Percentiles rank a stretch among this genome's conserved stretches.
Evolutionary conservation across 2,329 filamentous ascomycete genomes (phyloP).

Genomic region (Acrocalymma vagum): DNA sequence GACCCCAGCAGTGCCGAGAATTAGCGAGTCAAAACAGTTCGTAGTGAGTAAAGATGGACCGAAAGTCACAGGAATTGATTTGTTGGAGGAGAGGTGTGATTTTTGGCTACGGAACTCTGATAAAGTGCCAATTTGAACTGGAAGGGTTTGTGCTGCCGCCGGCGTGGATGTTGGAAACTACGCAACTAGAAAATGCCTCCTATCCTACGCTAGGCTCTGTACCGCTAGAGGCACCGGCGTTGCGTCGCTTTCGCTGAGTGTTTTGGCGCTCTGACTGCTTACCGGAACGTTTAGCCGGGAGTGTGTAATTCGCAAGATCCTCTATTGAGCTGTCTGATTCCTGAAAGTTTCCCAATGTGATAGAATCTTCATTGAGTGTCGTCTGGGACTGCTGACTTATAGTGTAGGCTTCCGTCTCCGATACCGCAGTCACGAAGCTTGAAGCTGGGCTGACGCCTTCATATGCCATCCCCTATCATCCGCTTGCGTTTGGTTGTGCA

Average conservation of each 20-base stretch:
- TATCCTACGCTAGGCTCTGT: too few relatives aligned
- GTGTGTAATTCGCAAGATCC: conserved; percentile 9
- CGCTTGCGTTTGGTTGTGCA: too few relatives aligned
- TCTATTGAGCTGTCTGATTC: conserved; percentile 16
- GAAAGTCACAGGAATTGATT: conserved; percentile 44
- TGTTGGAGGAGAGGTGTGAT: conserved; percentile 58
- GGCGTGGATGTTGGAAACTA: too few relatives aligned
- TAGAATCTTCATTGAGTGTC: conserved; percentile 16
- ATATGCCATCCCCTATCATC: too few relatives aligned
- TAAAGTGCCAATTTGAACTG: conserved; percentile 53
- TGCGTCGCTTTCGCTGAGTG: conserved; percentile 18
- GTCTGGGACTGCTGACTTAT: conserved; percentile 20
- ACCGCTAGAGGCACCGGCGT: too few relatives aligned
- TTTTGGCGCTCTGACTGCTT: conserved; percentile 7
- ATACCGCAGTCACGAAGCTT: conserved; percentile 22
- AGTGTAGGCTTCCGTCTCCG: conserved; percentile 18
- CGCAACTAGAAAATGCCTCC: too few relatives aligned
- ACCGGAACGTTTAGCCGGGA: conserved; percentile 16
- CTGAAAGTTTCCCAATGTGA: conserved; percentile 1
- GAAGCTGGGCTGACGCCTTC: conserved; percentile 15
- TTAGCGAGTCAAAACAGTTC: conserved; percentile 58
- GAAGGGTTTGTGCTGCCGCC: not conserved
- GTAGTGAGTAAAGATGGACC: conserved; percentile 60
- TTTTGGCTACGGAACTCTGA: conserved; percentile 62
- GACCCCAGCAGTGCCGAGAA: conserved; percentile 55